These are phyloP conservation scores for Amanita brunnescens DNA, from an alignment of 768 basidiomycete species.

Conservation along the genomic window DNA sequence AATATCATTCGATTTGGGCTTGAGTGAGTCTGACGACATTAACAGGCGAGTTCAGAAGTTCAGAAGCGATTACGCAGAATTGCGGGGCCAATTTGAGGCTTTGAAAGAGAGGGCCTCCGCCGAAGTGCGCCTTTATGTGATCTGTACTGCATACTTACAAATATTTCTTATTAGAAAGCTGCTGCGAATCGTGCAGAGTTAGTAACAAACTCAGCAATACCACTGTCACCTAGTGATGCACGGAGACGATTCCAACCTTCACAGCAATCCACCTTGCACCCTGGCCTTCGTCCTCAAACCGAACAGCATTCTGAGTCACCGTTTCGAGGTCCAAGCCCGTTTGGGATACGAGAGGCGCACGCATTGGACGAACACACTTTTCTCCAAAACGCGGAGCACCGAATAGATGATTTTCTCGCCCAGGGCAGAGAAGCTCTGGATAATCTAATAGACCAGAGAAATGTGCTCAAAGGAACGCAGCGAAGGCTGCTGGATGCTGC, in stretches of 20 bases:
- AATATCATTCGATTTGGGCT: conserved; percentile 4
- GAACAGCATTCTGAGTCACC: conserved; percentile 72
- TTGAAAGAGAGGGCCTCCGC: conserved; percentile 53
- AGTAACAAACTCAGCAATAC: conserved; percentile 36
- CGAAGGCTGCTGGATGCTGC: conserved; percentile 80
- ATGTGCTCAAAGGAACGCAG: conserved; percentile 93
- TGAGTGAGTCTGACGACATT: neutral
- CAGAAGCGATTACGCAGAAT: conserved; percentile 74
- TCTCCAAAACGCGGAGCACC: conserved; percentile 70
- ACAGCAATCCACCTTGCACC: conserved; percentile 44
- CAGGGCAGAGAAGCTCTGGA: conserved; percentile 90
- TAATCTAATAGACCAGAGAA: conserved; percentile 86
- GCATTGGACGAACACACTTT: conserved; percentile 88
- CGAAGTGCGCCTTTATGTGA: conserved; percentile 27
- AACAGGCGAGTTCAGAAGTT: conserved; percentile 89
- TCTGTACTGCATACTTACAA: neutral
- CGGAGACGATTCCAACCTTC: conserved; percentile 58
- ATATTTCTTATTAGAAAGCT: conserved; percentile 36
- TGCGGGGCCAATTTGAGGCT: conserved; percentile 75
- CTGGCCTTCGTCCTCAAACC: conserved; percentile 39
- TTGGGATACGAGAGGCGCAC: conserved; percentile 58
- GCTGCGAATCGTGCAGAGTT: conserved; percentile 57
- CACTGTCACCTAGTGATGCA: conserved; percentile 42
- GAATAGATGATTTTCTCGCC: conserved; percentile 84
- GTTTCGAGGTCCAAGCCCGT: conserved; percentile 57